phyloP scores from a whole-genome alignment of 202 grass and related monocot species.

The Thinopyrum obtusiflorum region DNA sequence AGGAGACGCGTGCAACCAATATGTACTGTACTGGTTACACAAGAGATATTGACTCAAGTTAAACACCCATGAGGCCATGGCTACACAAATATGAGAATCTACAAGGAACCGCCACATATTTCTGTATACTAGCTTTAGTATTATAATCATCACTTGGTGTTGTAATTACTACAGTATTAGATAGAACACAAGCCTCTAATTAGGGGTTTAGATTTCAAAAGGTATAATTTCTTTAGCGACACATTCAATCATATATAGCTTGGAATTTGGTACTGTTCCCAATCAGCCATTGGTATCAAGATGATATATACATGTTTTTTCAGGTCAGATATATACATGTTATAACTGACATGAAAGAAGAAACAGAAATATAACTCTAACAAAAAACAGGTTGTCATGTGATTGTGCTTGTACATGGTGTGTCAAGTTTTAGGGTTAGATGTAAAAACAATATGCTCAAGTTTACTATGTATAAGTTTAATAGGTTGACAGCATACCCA shows the following conservation, averaged over 20 bases:
- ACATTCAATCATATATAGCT: not conserved
- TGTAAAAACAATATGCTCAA: not conserved
- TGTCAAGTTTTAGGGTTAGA: not conserved
- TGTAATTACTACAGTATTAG: conserved; percentile 1
- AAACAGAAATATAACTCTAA: conserved; percentile 17
- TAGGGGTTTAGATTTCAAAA: not conserved
- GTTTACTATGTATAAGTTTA: not conserved
- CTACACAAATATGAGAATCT: not conserved
- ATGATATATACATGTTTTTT: not conserved
- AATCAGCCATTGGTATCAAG: not conserved
- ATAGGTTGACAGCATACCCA: conserved; percentile 43
- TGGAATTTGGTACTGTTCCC: not conserved
- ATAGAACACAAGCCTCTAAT: not conserved
- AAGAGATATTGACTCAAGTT: not conserved
- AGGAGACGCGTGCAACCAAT: not conserved
- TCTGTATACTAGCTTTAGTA: not conserved
- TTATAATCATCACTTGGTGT: not conserved
- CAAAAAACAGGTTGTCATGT: not conserved
- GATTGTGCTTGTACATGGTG: not conserved
- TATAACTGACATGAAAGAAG: not conserved
- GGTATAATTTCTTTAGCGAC: not conserved
- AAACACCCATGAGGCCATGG: not conserved
- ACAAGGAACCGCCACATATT: not conserved
- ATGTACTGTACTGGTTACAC: not conserved
- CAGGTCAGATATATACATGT: not conserved